These are phyloP conservation scores for Podila epicladia DNA, from an alignment of 192 early-diverging fungal species.

Conservation along the genomic window DNA sequence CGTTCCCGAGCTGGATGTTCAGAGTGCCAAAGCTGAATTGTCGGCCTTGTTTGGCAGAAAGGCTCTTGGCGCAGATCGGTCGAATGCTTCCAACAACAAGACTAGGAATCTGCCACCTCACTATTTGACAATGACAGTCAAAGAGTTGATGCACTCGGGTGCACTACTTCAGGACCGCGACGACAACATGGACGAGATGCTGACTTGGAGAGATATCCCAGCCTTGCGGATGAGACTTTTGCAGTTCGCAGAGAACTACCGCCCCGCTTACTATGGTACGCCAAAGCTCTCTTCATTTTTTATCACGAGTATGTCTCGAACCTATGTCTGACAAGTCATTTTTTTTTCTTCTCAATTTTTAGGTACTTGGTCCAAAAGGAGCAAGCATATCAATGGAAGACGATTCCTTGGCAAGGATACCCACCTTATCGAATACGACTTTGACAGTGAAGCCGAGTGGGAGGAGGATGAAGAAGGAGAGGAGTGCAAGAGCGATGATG, in stretches of 20 bases:
- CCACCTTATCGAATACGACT: slow-evolving; percentile 77
- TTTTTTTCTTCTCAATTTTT: slow-evolving; percentile 15
- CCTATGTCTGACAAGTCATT: background rate
- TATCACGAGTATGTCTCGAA: background rate
- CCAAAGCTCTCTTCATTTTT: background rate
- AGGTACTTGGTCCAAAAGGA: slow-evolving; percentile 81
- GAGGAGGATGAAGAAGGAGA: slow-evolving; percentile 91
- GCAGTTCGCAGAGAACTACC: slow-evolving; percentile 74
- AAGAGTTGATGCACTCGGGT: slow-evolving; percentile 25
- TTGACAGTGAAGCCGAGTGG: slow-evolving; percentile 94
- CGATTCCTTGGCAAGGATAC: slow-evolving; percentile 73
- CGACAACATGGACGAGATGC: slow-evolving; percentile 18
- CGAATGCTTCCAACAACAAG: slow-evolving; percentile 9
- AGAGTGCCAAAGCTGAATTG: slow-evolving; percentile 1
- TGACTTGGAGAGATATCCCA: slow-evolving; percentile 48
- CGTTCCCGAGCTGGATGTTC: background rate
- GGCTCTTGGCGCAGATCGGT: background rate
- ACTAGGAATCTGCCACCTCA: slow-evolving; percentile 35
- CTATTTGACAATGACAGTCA: slow-evolving; percentile 18
- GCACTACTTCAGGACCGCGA: slow-evolving; percentile 38
- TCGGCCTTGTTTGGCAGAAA: slow-evolving; percentile 8
- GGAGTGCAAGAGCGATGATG: slow-evolving; percentile 80
- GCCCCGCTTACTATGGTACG: slow-evolving; percentile 81
- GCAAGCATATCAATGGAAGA: slow-evolving; percentile 62
- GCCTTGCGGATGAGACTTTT: slow-evolving; percentile 68